phyloP scores from a whole-genome alignment of 768 basidiomycete genomes.

The Tylopilus plumbeoviolaceoides region DNA sequence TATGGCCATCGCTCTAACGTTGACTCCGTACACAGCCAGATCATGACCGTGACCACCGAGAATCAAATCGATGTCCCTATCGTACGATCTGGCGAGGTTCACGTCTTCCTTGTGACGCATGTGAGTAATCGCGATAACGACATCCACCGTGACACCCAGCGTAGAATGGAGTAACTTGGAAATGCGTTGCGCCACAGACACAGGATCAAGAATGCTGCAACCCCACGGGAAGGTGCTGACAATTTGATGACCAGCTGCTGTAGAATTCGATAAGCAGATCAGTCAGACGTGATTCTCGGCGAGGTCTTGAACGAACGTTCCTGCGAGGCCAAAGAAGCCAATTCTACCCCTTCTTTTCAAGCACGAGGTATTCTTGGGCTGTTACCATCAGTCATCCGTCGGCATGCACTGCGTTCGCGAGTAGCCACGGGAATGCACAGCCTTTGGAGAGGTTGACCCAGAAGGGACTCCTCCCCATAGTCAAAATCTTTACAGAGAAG shows the following conservation, averaged over 20 bases:
- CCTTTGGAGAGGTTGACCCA: slow-evolving; percentile 3
- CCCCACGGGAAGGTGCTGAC: slow-evolving; percentile 7
- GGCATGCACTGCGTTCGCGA: slow-evolving; percentile 7
- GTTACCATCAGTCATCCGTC: slow-evolving; percentile 1
- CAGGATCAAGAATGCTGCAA: slow-evolving; percentile 3
- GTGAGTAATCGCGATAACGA: slow-evolving; percentile 10
- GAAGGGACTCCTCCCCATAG: slow-evolving; percentile 8
- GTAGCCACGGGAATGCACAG: slow-evolving; percentile 11
- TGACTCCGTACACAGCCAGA: slow-evolving; percentile 6
- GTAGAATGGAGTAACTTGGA: slow-evolving; percentile 1
- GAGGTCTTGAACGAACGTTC: slow-evolving; percentile 3
- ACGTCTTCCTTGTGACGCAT: slow-evolving; percentile 11
- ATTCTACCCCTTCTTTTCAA: slow-evolving; percentile 5
- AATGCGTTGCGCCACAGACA: slow-evolving; percentile 7
- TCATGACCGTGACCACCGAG: slow-evolving; percentile 7
- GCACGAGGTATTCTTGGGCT: slow-evolving; percentile 5
- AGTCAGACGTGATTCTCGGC: not conserved
- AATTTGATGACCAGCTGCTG: slow-evolving; percentile 5
- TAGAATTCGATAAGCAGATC: not conserved
- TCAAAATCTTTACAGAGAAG: not conserved
- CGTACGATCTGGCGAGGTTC: not conserved
- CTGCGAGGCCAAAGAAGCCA: slow-evolving; percentile 8
- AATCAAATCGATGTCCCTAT: slow-evolving; percentile 1
- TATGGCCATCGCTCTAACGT: not conserved
- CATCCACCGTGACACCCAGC: not conserved